Conservation (phyloP, 75 land plant genomes). For the Pinus tabuliformis region DNA sequence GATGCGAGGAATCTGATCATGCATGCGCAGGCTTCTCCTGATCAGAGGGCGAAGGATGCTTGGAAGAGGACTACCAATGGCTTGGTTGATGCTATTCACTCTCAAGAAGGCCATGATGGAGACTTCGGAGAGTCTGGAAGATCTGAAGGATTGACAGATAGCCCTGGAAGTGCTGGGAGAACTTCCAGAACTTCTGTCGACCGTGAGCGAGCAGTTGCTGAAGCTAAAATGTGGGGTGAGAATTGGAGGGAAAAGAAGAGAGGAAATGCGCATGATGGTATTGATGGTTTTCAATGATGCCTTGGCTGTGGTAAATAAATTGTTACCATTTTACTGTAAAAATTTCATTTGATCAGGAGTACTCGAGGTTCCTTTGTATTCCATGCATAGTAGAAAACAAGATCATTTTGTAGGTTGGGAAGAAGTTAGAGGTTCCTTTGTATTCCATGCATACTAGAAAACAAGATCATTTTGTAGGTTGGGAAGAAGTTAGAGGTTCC, state of each 20-base stretch:
- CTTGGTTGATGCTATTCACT: conserved; percentile 10
- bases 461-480: not conserved
- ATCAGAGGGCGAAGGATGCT: conserved; percentile 26
- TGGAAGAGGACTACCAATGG: conserved; percentile 22
- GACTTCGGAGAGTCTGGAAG: conserved; percentile 47
- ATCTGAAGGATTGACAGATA: conserved; percentile 31
- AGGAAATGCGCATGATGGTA: conserved; percentile 27
- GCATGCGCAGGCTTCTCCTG: conserved; percentile 27
- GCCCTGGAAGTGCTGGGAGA: conserved; percentile 51
- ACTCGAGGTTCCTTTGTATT: not conserved
- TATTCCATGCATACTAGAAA: not conserved
- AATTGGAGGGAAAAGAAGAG: conserved; percentile 58
- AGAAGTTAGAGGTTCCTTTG: not conserved
- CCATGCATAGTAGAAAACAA: not conserved
- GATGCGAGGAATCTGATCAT: conserved; percentile 14
- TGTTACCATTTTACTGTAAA: not conserved
- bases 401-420: not conserved
- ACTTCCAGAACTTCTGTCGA: conserved; percentile 40
- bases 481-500: not conserved
- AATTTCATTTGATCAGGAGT: not conserved
- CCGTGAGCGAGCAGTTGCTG: conserved; percentile 84
- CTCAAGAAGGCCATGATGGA: conserved; percentile 17
- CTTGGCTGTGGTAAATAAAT: not conserved
- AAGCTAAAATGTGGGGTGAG: conserved; percentile 91
- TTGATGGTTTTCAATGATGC: conserved; percentile 10